Base-by-base conservation (phyloP, 2,329 filamentous ascomycete species). In the Beauveria caledonica region DNA sequence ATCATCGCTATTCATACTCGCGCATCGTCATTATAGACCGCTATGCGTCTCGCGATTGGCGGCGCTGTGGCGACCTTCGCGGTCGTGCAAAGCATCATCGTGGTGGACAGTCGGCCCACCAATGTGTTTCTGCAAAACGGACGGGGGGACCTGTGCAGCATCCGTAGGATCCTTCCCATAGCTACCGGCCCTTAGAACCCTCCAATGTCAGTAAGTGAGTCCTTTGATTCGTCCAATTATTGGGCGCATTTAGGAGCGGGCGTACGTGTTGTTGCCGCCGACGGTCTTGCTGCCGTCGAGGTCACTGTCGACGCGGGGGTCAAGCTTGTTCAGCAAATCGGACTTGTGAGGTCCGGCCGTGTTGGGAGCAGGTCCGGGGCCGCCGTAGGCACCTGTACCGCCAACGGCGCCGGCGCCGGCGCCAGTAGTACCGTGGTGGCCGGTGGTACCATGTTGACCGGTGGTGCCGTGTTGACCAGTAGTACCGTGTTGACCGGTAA, bases 71-170 rank as follows among this genome's bases (percentile, higher is more conserved):
- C 82, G 71, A 42, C 76, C 72, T 33, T 71, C 72, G 1, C 76
- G 78, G 13, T 77, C 73, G 57, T 83, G 77, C 0, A 57, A 40
- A 5, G 66, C 63, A 44, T 82, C 76, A 1, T 69, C 75, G 57
- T 83, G 80, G 50, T 73, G 70, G n/a, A 81, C 67, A 1, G 67
- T 58, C 0, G 80, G 78, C 1, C 71, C 73, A 2, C 80, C 81
- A 42, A 82, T 63, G 50, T 78, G 74, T 65, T 77, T 71, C 53
- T 73, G 72, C 62, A 85, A 50, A 0, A 80, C 76, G 2, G 81
- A 84, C 5, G 82, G 82, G 1, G 82, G 81, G 0, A 84, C 81
- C 66, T 85, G 81, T 0, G 82, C 73, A 1, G 82, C 81, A 63
- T 85, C 82, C 19, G 75, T 79, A 4, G 81, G 81, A 51, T 84